phyloP scores from a whole-genome alignment of 805 yeast genomes.

The Yamadazyma sp. region DNA sequence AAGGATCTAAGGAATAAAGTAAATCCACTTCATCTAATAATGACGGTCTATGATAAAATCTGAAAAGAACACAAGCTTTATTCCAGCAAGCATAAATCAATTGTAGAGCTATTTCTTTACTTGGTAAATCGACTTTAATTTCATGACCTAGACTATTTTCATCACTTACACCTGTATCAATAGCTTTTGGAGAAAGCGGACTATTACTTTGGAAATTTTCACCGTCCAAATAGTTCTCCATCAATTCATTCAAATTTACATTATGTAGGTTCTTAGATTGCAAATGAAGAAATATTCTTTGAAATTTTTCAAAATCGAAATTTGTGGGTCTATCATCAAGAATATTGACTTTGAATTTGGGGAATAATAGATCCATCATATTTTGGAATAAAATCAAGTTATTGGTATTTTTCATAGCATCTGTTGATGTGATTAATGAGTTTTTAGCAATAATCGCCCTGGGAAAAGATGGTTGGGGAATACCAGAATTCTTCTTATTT shows the following conservation, averaged over 20 bases:
- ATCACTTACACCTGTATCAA: slow-evolving; percentile 12
- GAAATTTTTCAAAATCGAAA: slow-evolving; percentile 35
- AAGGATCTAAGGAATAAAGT: slow-evolving; percentile 72
- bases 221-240: slow-evolving; percentile 27
- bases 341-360: slow-evolving; percentile 31
- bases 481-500: slow-evolving; percentile 40
- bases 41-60: slow-evolving; percentile 85
- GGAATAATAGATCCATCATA: slow-evolving; percentile 31
- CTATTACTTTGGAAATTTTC: slow-evolving; percentile 14
- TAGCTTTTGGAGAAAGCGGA: slow-evolving; percentile 12
- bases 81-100: slow-evolving; percentile 78
- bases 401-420: slow-evolving; percentile 12
- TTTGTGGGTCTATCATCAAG: slow-evolving; percentile 26
- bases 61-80: slow-evolving; percentile 78
- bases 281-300: slow-evolving; percentile 20
- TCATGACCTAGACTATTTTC: slow-evolving; percentile 36
- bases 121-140: slow-evolving; percentile 67
- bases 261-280: slow-evolving; percentile 15
- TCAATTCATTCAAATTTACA: slow-evolving; percentile 23
- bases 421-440: slow-evolving; percentile 6
- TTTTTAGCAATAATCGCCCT: slow-evolving; percentile 7
- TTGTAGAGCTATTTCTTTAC: slow-evolving; percentile 67
- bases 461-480: slow-evolving; percentile 23
- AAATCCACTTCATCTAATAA: slow-evolving; percentile 71
- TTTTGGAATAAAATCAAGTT: slow-evolving; percentile 30